phyloP scores from a whole-genome alignment of 805 yeast species.

The Saccharomycodes ludwigii region DNA sequence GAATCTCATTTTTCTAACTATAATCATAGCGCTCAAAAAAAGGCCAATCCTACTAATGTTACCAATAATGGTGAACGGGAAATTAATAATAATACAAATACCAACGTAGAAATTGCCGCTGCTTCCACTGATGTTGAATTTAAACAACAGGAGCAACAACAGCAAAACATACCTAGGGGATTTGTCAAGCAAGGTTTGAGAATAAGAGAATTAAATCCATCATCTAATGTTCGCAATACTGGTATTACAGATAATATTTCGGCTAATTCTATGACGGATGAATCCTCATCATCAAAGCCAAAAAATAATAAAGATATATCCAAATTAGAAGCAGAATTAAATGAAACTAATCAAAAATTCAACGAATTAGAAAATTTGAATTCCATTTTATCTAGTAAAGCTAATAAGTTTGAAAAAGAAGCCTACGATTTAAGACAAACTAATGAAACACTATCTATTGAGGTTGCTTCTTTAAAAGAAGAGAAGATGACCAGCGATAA shows the following conservation, averaged over 20 bases:
- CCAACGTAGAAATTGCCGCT: not conserved
- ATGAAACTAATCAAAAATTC: conserved; percentile 35
- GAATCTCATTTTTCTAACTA: not conserved
- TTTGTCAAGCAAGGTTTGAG: too few relatives aligned
- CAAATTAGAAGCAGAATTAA: conserved; percentile 33
- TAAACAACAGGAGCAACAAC: conserved; percentile 1
- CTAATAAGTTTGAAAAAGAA: conserved; percentile 16
- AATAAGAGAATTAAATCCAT: too few relatives aligned
- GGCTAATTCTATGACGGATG: too few relatives aligned
- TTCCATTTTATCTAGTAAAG: conserved; percentile 14
- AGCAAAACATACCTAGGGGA: too few relatives aligned
- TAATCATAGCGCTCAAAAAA: not conserved
- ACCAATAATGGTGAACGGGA: not conserved
- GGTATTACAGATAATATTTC: too few relatives aligned
- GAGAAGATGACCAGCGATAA: not conserved
- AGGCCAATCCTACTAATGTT: not conserved
- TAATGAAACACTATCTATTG: conserved; percentile 12
- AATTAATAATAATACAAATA: not conserved
- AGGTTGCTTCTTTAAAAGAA: conserved; percentile 5
- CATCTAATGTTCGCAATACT: too few relatives aligned
- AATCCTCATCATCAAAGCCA: conserved; percentile 14
- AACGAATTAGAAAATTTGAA: conserved; percentile 26
- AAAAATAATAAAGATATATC: conserved; percentile 33
- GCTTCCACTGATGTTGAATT: not conserved
- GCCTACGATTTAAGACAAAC: conserved; percentile 10